phyloP scores from a whole-genome alignment of 2,329 filamentous ascomycete species.

The Neopestalotiopsis rosae region DNA sequence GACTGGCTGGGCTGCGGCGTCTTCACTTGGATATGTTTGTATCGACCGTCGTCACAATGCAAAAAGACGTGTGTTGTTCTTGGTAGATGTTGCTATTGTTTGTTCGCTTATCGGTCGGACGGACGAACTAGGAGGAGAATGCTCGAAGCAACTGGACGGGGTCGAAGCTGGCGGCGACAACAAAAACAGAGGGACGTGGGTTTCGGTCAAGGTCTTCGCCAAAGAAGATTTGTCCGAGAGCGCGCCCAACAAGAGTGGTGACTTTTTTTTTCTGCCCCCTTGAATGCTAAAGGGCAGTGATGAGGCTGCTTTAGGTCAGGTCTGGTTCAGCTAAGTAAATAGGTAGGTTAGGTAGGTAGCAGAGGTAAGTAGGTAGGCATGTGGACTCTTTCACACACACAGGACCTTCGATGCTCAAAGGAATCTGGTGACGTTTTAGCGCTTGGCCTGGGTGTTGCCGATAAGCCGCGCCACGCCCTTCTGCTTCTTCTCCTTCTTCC shows the following conservation, averaged over 20 bases:
- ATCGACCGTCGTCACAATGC: background rate
- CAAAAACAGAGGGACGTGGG: background rate
- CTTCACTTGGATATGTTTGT: background rate
- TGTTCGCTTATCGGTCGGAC: background rate
- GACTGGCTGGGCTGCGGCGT: background rate
- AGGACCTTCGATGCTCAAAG: background rate
- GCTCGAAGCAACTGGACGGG: background rate
- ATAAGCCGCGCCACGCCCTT: conserved; percentile 10
- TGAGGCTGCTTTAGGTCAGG: background rate
- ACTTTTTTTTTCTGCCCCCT: background rate
- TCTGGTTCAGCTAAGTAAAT: background rate
- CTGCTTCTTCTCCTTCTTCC: background rate
- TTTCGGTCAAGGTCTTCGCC: background rate
- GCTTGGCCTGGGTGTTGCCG: conserved; percentile 8
- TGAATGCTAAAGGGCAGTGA: background rate
- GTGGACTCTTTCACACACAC: background rate
- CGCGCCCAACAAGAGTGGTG: background rate
- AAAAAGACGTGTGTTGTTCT: background rate
- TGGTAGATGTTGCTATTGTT: background rate
- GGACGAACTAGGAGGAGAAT: too few relatives aligned
- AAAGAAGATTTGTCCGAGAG: background rate
- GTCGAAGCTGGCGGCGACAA: background rate
- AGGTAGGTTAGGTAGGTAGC: background rate
- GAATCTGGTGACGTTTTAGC: conserved; percentile 16
- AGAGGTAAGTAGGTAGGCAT: background rate